A percentile compares a stretch with the other conserved stretches of the same genome.
These are phyloP conservation scores for Ophiocytium majus DNA, from an alignment of 352 stramenopile genomes.

Conservation along the genomic window DNA sequence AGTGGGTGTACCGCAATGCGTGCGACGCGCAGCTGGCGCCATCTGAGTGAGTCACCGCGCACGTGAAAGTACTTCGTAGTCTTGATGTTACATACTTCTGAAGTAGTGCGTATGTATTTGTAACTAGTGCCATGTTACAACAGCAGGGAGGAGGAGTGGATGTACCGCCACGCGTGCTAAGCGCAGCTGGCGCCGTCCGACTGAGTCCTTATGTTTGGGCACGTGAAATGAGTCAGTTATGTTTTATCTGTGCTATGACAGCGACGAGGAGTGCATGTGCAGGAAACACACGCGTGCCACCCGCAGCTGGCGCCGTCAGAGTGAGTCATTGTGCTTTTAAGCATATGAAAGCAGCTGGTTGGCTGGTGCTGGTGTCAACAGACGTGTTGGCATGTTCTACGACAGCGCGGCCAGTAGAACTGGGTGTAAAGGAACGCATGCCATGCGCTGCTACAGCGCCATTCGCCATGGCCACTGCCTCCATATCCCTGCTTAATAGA, in stretches of 20 bases:
- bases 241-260: constrained; percentile 56
- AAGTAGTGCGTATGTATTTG: no score
- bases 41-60: constrained; percentile 19
- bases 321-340: constrained; percentile 10
- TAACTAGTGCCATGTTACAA: no score
- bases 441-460: no score
- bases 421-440: no score
- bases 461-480: no score
- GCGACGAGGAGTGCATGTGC: constrained; percentile 55
- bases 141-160: constrained; percentile 53
- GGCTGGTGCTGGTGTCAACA: no score
- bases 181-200: constrained; percentile 21
- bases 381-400: no score
- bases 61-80: neutral
- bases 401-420: no score
- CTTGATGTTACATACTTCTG: neutral
- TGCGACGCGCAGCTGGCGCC: constrained; percentile 28
- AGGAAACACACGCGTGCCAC: constrained; percentile 45
- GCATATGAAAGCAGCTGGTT: no score
- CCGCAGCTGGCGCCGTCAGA: constrained; percentile 22
- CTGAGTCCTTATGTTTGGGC: neutral
- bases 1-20: constrained; percentile 56
- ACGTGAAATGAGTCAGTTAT: no score
- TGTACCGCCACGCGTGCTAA: constrained; percentile 52
- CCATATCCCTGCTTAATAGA: no score